Conservation (phyloP, 1,284 basidiomycete species). For the Phenoliferia sp. region DNA sequence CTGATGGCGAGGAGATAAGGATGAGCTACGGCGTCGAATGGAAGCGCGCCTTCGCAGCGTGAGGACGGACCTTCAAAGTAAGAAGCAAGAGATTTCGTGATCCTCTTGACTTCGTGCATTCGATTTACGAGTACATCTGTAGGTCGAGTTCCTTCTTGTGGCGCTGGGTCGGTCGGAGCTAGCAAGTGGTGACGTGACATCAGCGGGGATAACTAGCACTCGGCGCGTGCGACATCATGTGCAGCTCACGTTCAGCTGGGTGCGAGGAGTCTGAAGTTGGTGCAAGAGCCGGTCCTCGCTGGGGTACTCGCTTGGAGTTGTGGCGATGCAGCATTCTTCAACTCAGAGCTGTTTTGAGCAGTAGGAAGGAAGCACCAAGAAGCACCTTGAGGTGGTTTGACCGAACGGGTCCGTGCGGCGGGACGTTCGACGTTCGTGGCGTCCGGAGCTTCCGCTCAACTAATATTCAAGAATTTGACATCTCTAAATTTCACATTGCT, state of each 20-base stretch:
- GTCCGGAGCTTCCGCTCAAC: too few species aligned
- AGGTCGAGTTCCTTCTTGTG: not conserved
- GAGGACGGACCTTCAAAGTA: constrained; percentile 16
- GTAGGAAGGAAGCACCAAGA: too few species aligned
- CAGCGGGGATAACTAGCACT: not conserved
- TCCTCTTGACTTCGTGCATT: constrained; percentile 21
- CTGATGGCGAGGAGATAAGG: not conserved
- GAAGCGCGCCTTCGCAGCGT: not conserved
- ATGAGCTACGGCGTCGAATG: not conserved
- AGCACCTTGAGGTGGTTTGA: too few species aligned
- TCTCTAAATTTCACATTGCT: too few species aligned
- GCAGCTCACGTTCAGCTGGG: not conserved
- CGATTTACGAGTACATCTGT: constrained; percentile 21
- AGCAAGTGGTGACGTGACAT: not conserved
- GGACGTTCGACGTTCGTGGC: too few species aligned
- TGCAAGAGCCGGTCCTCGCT: not conserved
- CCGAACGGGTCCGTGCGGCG: too few species aligned
- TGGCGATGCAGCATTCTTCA: not conserved
- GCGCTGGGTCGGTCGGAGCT: constrained; percentile 4
- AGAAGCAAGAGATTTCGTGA: constrained; percentile 15
- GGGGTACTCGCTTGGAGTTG: not conserved
- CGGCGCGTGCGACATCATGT: not conserved
- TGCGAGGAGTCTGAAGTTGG: not conserved
- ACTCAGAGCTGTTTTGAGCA: not conserved
- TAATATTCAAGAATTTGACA: too few species aligned